Conservation (phyloP, 345 rosid genomes). For the Eucalyptus curtisii region DNA sequence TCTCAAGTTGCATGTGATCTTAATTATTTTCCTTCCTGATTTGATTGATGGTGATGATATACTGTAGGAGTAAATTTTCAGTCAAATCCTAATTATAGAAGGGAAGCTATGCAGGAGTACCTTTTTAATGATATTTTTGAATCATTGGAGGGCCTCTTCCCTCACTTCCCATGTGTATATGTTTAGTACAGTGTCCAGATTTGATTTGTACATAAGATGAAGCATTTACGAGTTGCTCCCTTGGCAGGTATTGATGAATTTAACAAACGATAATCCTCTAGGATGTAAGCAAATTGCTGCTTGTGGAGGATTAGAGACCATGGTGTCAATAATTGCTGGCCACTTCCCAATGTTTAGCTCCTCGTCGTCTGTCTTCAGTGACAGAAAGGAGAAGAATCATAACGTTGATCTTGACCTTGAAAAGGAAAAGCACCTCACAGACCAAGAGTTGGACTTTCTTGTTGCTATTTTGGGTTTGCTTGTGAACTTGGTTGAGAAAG, state of each 20-base stretch:
- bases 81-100: neutral
- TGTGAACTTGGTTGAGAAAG: slow-evolving; percentile 93
- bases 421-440: slow-evolving; percentile 50
- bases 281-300: slow-evolving; percentile 85
- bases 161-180: neutral
- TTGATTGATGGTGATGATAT: neutral
- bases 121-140: neutral
- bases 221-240: neutral
- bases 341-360: slow-evolving; percentile 68
- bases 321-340: slow-evolving; percentile 59
- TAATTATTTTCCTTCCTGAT: neutral
- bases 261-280: slow-evolving; percentile 77
- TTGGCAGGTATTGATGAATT: slow-evolving; percentile 83
- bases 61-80: neutral
- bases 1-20: neutral
- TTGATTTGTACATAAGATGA: neutral
- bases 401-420: slow-evolving; percentile 4
- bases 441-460: slow-evolving; percentile 89
- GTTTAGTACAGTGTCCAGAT: neutral
- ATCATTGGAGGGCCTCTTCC: neutral
- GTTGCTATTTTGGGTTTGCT: slow-evolving; percentile 91
- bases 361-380: slow-evolving; percentile 18
- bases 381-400: slow-evolving; percentile 12
- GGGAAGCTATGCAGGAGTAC: neutral
- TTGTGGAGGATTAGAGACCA: slow-evolving; percentile 72